Base-by-base conservation (phyloP, 2,329 filamentous ascomycete species). In the Aspergillus sp. region DNA sequence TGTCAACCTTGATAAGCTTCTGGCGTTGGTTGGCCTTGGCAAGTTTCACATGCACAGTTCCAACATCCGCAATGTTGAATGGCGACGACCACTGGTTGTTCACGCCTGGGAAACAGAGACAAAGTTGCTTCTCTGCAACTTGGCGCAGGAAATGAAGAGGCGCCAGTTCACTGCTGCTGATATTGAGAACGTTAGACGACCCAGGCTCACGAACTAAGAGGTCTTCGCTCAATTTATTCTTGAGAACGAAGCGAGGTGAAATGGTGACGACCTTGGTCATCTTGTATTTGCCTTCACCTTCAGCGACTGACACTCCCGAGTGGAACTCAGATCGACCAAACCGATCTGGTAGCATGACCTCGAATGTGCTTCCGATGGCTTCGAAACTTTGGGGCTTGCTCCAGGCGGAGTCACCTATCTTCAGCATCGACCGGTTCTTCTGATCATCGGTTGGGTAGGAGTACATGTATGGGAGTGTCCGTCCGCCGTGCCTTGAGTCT, bases 381-480 rank as follows among this genome's bases (percentile, higher is more conserved):
- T 98, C 94, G 57, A 98, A 95, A 76, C 89, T 96, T 64, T 97
- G 91, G 1, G 91, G 89, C 62, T 93, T 95, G 70, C 93, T 97
- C 94, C 93, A 98, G 47, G 84, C 81, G 1, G 93, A 96, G 43
- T 94, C 86, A 5, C 86, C 89, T 33, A 96, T 81, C 68, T 88
- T 94, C 47, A 98, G 73, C 36, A 95, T 72, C 6, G 89, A 90
- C 52, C 93, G 83, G 64, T 98, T 98, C 56, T 89, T 88, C 55
- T 88, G 86, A 59, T 98, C 93, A 52, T 95, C 87, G 13, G 79
- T 88, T 2, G 82, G 81, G 63, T 86, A 98, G 0, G 93, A 95
- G 67, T 97, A 98, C 90, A 98, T 96, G 62, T 95, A 88, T 0
- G 94, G 93, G 31, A 86, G 71, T 0, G 90, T 84, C n/a, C 79